Percentiles rank a stretch among this genome's conserved stretches.
Conservation (phyloP, 2,329 filamentous ascomycete species). For the Amylocarpus encephaloides region DNA sequence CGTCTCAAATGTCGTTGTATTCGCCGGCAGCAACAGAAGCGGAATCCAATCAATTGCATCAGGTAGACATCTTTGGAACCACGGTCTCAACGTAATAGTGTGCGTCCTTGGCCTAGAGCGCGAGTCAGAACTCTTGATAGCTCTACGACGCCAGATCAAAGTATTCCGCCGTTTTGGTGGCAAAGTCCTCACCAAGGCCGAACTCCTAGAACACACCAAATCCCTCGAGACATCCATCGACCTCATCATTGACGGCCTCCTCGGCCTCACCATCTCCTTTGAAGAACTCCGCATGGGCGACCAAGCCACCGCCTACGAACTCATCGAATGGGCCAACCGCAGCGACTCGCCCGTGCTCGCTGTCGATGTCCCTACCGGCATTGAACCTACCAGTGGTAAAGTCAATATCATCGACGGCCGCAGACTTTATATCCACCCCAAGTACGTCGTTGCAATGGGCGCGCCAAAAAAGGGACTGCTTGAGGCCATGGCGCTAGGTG, state of each 20-base stretch:
- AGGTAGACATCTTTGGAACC: slow-evolving; percentile 78
- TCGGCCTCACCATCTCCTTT: slow-evolving; percentile 81
- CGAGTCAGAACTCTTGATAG: slow-evolving; percentile 72
- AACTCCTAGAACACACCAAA: slow-evolving; percentile 56
- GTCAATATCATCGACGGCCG: slow-evolving; percentile 64
- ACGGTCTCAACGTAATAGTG: slow-evolving; percentile 72
- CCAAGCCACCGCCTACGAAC: slow-evolving; percentile 76
- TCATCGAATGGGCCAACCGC: slow-evolving; percentile 91
- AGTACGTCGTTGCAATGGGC: slow-evolving; percentile 78
- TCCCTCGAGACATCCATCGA: slow-evolving; percentile 59
- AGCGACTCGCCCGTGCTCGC: slow-evolving; percentile 76
- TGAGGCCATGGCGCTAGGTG: slow-evolving; percentile 52
- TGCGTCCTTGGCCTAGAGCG: slow-evolving; percentile 82
- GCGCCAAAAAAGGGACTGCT: slow-evolving; percentile 81
- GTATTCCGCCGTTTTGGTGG: slow-evolving; percentile 81
- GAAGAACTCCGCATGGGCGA: slow-evolving; percentile 80
- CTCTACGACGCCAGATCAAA: slow-evolving; percentile 72
- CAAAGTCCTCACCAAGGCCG: slow-evolving; percentile 55
- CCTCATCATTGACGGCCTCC: slow-evolving; percentile 80
- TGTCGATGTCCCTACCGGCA: slow-evolving; percentile 85
- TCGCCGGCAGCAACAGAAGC: slow-evolving; percentile 94
- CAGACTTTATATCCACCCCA: slow-evolving; percentile 71
- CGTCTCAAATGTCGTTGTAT: slow-evolving; percentile 51
- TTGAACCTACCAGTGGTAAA: slow-evolving; percentile 71
- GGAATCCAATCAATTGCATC: slow-evolving; percentile 80